phyloP scores from a whole-genome alignment of 106 monocot genomes.

The Narthecium ossifragum region DNA sequence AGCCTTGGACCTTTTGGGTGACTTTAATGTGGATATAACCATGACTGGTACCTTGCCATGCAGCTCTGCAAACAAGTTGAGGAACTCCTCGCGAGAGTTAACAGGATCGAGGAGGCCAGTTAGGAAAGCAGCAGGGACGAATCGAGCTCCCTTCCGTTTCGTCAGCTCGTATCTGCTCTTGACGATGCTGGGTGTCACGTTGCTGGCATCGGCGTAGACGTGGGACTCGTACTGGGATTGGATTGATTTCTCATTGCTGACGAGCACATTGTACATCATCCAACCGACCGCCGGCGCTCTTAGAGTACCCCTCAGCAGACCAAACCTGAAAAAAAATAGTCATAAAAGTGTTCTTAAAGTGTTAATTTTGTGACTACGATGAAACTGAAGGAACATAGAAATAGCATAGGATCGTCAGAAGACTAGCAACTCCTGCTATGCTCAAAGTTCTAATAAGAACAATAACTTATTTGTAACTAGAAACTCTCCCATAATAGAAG shows the following conservation, averaged over 20 bases:
- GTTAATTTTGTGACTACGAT: no score
- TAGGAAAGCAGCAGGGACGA: slow-evolving; percentile 88
- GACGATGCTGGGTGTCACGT: slow-evolving; percentile 65
- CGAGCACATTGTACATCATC: slow-evolving; percentile 96
- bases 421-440: no score
- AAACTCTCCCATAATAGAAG: no score
- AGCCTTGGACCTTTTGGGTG: slow-evolving; percentile 90
- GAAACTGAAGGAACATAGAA: no score
- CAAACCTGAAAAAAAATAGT: slow-evolving; percentile 75
- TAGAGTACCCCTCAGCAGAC: slow-evolving; percentile 75
- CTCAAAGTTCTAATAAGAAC: no score
- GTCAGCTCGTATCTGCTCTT: slow-evolving; percentile 75
- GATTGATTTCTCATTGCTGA: slow-evolving; percentile 93
- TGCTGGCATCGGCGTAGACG: slow-evolving; percentile 83
- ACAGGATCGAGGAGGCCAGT: slow-evolving; percentile 94
- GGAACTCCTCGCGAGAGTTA: slow-evolving; percentile 74
- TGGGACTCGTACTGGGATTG: slow-evolving; percentile 92
- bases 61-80: slow-evolving; percentile 52
- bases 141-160: slow-evolving; percentile 79
- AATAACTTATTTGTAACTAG: no score
- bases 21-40: slow-evolving; percentile 42
- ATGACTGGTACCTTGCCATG: slow-evolving; percentile 59
- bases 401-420: no score
- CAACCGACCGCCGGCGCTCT: slow-evolving; percentile 85
- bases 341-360: no score